A percentile compares a stretch with the other conserved stretches of the same genome.
Conservation (phyloP, 345 rosid species). For the Salix viminalis region DNA sequence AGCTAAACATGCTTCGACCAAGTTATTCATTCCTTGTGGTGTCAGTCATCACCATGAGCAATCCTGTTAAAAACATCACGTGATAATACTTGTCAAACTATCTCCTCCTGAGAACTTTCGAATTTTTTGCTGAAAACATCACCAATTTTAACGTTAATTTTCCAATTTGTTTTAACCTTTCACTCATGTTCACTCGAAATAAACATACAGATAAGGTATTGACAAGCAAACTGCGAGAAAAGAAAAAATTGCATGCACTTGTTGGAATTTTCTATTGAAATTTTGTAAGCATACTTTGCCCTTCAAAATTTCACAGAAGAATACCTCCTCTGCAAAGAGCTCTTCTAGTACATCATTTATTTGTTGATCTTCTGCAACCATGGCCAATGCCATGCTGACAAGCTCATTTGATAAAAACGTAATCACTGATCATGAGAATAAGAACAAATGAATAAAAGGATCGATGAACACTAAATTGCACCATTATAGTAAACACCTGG, state of each 20-base stretch:
- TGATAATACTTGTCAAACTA: background rate
- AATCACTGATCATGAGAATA: constrained; percentile 44
- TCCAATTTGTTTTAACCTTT: background rate
- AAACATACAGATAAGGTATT: background rate
- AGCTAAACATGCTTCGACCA: too few species aligned
- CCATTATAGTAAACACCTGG: background rate
- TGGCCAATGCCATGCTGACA: constrained; percentile 74
- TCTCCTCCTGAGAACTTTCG: background rate
- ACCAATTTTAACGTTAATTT: too few species aligned
- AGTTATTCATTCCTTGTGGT: too few species aligned
- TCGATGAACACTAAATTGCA: background rate
- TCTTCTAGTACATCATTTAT: constrained; percentile 65
- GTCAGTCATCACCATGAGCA: background rate
- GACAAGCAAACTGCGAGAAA: background rate
- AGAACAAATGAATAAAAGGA: background rate
- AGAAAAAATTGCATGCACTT: background rate
- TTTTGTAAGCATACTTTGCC: background rate
- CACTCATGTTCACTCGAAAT: background rate
- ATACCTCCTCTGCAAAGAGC: constrained; percentile 75
- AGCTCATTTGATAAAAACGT: constrained; percentile 69
- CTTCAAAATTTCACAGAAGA: constrained; percentile 1
- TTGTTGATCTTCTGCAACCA: constrained; percentile 79
- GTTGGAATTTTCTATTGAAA: background rate
- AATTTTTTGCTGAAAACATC: background rate
- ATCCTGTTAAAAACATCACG: background rate